Percentiles rank a stretch among this genome's conserved stretches.
These are phyloP conservation scores for Leccinum glutinopallens DNA, from an alignment of 1,284 basidiomycete genomes.

Conservation along the genomic window DNA sequence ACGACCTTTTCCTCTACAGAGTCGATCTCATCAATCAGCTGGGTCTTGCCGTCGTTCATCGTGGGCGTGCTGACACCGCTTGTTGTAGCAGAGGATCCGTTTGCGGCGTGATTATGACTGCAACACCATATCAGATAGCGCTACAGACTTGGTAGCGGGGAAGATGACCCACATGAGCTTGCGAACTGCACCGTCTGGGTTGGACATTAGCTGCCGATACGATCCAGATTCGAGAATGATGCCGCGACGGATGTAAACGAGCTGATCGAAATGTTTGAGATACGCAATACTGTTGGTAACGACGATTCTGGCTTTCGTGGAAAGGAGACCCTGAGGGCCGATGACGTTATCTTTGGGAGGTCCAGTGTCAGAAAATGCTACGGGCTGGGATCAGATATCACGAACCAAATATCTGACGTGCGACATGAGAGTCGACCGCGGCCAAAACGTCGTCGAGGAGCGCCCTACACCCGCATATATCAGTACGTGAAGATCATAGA, in stretches of 20 bases:
- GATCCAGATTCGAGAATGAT: constrained; percentile 82
- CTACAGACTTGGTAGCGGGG: background rate
- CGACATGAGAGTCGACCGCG: constrained; percentile 76
- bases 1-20: constrained; percentile 22
- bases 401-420: constrained; percentile 62
- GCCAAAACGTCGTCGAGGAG: constrained; percentile 44
- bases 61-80: constrained; percentile 50
- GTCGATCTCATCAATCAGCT: constrained; percentile 26
- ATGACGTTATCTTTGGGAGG: constrained; percentile 75
- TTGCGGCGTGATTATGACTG: constrained; percentile 34
- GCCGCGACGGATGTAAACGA: constrained; percentile 82
- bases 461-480: constrained; percentile 21
- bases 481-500: background rate
- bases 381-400: background rate
- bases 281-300: constrained; percentile 92
- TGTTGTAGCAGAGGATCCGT: constrained; percentile 47
- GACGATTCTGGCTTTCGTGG: constrained; percentile 83
- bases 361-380: background rate
- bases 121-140: background rate
- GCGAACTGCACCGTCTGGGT: constrained; percentile 70
- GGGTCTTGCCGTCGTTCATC: constrained; percentile 26
- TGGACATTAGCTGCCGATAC: constrained; percentile 64
- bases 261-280: constrained; percentile 78
- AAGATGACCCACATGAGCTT: constrained; percentile 72
- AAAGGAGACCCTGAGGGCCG: constrained; percentile 85